Base-by-base conservation (phyloP, 768 basidiomycete genomes). In the Xerocomellus intermedius region DNA sequence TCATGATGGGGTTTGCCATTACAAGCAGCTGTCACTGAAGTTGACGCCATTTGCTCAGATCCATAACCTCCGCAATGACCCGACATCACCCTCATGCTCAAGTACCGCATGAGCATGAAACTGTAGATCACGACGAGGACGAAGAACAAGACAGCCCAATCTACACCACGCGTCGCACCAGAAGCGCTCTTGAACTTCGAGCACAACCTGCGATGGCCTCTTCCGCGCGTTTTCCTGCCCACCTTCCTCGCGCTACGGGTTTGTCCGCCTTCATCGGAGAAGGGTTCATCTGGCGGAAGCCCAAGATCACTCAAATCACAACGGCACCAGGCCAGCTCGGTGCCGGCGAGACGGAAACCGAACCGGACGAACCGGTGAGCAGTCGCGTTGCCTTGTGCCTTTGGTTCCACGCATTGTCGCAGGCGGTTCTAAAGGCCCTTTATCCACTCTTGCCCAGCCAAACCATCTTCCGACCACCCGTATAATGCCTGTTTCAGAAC, bases 301-400 rank as follows among this genome's bases (percentile, higher is more conserved):
- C 74, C 48, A 82, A 77, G 63, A 69, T 68, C 33, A 52, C 56
- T 1, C 69, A 70, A 54, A 88, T 89, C 62, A 85, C 81, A n/a
- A 89, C 87, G 0, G 75, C 81, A 0, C 82, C 80, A 17, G 85
- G 79, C 3, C 74, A 74, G 51, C 63, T 73, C 38, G 83, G 87
- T 57, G 86, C 85, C 26, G 86, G 86, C 8, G 88, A 90, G 71
- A 89, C 89, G 0, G 88, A 91, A 65, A 89, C 89, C 0, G 89
- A 91, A 65, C 77, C 81, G 13, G 88, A 90, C 61, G 88, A 90
- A 63, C 84, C 84, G 35, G 88, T 89, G 65, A 74, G 87, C 47
- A 56, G 14, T 30, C 56, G 28, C 42, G 32, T 21, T 37, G 28
- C 44, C 49, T 37, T 58, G 9, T 54, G 36, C 43, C 35, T 50